A percentile compares a stretch with the other conserved stretches of the same genome.
Conservation (phyloP, 257 asterid species). For the Nicotiana noctiflora region DNA sequence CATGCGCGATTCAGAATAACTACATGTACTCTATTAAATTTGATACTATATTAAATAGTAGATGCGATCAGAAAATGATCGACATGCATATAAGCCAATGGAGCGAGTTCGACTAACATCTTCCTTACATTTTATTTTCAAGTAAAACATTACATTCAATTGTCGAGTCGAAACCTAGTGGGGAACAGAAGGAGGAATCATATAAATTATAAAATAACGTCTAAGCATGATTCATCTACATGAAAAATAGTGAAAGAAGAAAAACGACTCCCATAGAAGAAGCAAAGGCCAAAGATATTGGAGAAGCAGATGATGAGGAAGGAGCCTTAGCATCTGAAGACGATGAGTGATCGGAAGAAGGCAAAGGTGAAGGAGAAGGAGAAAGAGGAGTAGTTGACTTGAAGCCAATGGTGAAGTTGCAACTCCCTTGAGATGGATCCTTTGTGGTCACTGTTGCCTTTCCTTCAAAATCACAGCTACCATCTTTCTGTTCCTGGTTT, state of each 20-base stretch:
- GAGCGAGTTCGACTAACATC: neutral
- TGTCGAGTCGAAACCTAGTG: neutral
- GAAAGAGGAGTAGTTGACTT: neutral
- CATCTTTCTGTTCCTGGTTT: conserved; percentile 4
- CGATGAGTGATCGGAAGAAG: neutral
- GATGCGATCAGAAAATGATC: neutral
- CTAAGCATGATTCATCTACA: neutral
- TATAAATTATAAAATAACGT: neutral
- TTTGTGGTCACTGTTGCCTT: conserved; percentile 10
- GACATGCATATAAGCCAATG: neutral
- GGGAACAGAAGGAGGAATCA: neutral
- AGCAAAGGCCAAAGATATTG: neutral
- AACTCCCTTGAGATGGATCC: conserved; percentile 10
- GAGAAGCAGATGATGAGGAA: neutral
- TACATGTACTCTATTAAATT: neutral
- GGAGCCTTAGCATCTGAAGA: neutral
- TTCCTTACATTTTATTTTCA: neutral
- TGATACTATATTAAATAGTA: neutral
- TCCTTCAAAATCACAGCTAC: conserved; percentile 18
- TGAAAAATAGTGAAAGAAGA: neutral
- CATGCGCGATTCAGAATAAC: too few species aligned
- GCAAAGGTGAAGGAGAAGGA: neutral
- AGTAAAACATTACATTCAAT: neutral
- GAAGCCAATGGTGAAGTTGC: conserved; percentile 17
- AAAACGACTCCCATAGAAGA: neutral